These are phyloP conservation scores for Arthrinium phaeospermum DNA, from an alignment of 2,329 filamentous ascomycete species.

Conservation along the genomic window DNA sequence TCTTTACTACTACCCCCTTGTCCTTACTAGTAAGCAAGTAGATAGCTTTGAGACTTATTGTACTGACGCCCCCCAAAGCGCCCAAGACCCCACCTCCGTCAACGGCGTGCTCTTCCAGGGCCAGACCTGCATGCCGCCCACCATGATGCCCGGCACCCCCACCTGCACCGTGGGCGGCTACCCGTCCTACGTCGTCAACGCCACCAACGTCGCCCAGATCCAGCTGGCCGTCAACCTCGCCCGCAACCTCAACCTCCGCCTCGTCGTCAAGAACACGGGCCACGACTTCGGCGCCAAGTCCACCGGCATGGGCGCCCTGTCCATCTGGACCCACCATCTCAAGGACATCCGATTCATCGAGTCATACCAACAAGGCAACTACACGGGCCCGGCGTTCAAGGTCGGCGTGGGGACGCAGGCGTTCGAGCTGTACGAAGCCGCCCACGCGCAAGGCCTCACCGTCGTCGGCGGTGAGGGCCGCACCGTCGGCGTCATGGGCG, in stretches of 20 bases:
- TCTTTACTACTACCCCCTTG: no score
- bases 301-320: slow-evolving; percentile 42
- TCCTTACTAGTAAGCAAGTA: no score
- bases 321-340: slow-evolving; percentile 47
- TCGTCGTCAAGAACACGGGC: slow-evolving; percentile 59
- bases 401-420: slow-evolving; percentile 54
- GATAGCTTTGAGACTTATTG: no score
- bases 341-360: slow-evolving; percentile 35
- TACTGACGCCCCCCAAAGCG: no score
- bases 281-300: slow-evolving; percentile 55
- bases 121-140: slow-evolving; percentile 28
- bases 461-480: slow-evolving; percentile 55
- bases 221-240: slow-evolving; percentile 55
- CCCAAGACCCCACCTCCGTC: slow-evolving; percentile 42
- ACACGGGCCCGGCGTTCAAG: slow-evolving; percentile 51
- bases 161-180: slow-evolving; percentile 48
- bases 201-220: slow-evolving; percentile 48
- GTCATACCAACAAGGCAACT: slow-evolving; percentile 46
- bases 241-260: slow-evolving; percentile 50
- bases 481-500: slow-evolving; percentile 59
- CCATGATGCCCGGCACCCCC: slow-evolving; percentile 25
- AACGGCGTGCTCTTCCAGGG: slow-evolving; percentile 44
- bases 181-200: slow-evolving; percentile 49
- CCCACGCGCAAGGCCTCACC: slow-evolving; percentile 42
- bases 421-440: slow-evolving; percentile 45